Evolutionary conservation across 1,139 yeast species (phyloP), one percentile per base, ranked within the genome.

Genomic region (Zygoascus hellenicus): DNA sequence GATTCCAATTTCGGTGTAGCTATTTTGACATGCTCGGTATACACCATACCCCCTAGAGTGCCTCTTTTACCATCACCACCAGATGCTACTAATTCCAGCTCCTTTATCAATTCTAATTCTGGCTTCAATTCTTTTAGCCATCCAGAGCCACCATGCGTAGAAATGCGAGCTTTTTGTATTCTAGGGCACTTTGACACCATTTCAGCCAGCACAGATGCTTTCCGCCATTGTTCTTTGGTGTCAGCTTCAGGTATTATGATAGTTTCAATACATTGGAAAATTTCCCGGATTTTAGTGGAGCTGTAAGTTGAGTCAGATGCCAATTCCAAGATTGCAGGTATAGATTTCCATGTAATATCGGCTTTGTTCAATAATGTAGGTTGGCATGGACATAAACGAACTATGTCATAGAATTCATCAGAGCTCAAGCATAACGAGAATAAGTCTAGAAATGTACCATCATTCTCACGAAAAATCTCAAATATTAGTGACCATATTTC

Each of bases 401-500:
- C 34, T 6, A 42, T 19, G 11, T 34, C 34, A 11, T 31, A 36
- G 34, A 36, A 15, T 16, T 42, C 19, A 5, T 5, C 11, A 11
- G 33, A 15, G 11, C 34, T 14, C 9, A 36, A 15, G 3, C 40
- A 38, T 11, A 42, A 14, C 9, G 45, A 34, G 4, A 35, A 15
- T 6, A 42, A 15, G n/a, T 34, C 40, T 11, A 14, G 5, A 17
- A 28, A 42, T 6, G 45, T 28, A 15, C 45, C 38, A 5, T 15
- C 22, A 9, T 29, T 19, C 32, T 32, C 19, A 10, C 45, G 35
- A 15, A 42, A 28, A 22, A 36, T 13, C 16, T 37, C 17, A 28
- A 43, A 43, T 7, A 43, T 19, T 9, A 43, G n/a, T 2, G 19
- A 19, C 46, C 46, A 43, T 29, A 43, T 38, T 28, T 43, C 46